Evolutionary conservation across 768 basidiomycete species (phyloP), one percentile per base, ranked within the genome.

Genomic region (Russula griseocarnosa): DNA sequence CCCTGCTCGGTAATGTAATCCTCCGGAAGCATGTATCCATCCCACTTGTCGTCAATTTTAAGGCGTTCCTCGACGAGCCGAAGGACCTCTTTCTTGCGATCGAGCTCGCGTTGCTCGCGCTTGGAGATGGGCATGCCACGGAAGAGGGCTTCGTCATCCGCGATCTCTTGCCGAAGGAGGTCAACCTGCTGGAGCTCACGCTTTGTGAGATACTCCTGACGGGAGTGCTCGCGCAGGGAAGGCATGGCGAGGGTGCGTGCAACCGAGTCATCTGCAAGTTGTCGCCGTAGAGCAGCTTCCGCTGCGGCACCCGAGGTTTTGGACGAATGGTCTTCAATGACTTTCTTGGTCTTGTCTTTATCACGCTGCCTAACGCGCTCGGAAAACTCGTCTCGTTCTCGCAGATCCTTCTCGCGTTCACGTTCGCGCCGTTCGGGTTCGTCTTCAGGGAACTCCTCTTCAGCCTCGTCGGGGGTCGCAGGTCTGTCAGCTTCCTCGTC

Each of bases 1-100:
- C 97, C 97, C 73, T 98, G 94, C 71, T 96, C 96, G 0, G 97
- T 99, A 70, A 98, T 83, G 73, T 99, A 99, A 74, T 98, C 97
- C 69, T 98, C 97, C 0, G 97, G 97, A 49, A 98, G 83, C 76
- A 89, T 87, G 73, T 99, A 99, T 9, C 96, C 96, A 66, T 99
- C 97, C 76, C 82, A 92, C 66, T 91, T 93, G 78, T 99, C 97
- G 74, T 93, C 90, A 61, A 99, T 97, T 71, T 87, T 88, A 66
- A 96, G 79, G 32, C 96, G 85, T 73, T 95, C 95, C 75, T 99
- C 96, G 60, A 96, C 96, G 51, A 98, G 82, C 60, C 84, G 82
- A 6, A 99, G 78, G 9, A 98, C 80, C 69, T 97, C 92, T 76
- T 95, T 97, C 79, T 98, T 98, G 66, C 84, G 79, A 20, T 93